Conservation (phyloP, 78 protist species). For the Chrysochromulina tobinii region DNA sequence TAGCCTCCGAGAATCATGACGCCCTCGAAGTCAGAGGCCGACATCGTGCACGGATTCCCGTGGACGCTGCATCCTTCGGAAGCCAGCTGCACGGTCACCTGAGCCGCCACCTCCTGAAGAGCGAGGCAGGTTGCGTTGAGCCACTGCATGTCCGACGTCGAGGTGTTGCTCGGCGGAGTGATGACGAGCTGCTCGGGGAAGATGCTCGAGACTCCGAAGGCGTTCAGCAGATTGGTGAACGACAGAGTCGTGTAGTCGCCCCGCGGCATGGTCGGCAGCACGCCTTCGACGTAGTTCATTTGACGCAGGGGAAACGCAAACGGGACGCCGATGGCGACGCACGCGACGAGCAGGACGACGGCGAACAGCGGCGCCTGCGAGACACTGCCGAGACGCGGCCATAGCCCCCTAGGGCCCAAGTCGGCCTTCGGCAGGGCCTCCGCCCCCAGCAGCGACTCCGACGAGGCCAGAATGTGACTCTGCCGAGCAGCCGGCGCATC, state of each 20-base stretch:
- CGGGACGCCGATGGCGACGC: background rate
- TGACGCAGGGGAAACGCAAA: background rate
- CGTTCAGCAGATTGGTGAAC: background rate
- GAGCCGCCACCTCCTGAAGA: background rate
- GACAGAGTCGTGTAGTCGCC: background rate
- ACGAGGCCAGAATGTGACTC: background rate
- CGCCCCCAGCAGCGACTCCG: background rate
- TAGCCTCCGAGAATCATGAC: background rate
- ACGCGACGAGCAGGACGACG: background rate
- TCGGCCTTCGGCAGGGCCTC: background rate
- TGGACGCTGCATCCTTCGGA: background rate
- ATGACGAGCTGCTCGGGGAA: background rate
- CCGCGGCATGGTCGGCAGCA: background rate
- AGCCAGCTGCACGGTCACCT: background rate
- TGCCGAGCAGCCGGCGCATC: background rate
- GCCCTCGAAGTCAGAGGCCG: background rate
- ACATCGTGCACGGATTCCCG: background rate
- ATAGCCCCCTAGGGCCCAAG: background rate
- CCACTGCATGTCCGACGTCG: background rate
- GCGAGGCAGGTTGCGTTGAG: background rate
- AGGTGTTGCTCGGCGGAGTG: background rate
- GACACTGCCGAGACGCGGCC: slow-evolving; percentile 2
- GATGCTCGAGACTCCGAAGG: background rate
- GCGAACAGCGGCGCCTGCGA: background rate
- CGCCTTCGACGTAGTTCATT: background rate